Conservation (phyloP, 148 eudicot species). For the Polygonum maritimum region DNA sequence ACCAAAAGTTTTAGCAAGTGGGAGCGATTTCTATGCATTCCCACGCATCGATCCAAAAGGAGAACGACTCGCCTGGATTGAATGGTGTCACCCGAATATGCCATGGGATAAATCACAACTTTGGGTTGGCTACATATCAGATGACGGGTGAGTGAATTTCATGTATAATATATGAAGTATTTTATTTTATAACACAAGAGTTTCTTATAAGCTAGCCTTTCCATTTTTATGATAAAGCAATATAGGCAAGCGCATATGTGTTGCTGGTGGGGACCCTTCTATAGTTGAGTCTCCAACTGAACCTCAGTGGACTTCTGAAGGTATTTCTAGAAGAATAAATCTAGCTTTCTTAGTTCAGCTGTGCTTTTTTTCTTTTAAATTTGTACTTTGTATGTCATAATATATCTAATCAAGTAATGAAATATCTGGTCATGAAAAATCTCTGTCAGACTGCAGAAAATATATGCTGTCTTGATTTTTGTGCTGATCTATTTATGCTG, state of each 20-base stretch:
- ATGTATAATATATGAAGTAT: neutral
- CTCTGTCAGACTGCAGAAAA: neutral
- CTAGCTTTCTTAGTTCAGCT: neutral
- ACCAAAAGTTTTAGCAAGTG: conserved; percentile 55
- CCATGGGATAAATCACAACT: conserved; percentile 95
- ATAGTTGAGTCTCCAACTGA: conserved; percentile 81
- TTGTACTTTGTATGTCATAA: neutral
- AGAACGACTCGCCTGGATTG: conserved; percentile 77
- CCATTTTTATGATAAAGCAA: conserved; percentile 29
- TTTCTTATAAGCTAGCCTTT: neutral
- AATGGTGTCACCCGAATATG: conserved; percentile 97
- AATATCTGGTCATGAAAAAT: no score
- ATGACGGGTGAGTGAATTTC: conserved; percentile 49
- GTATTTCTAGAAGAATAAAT: conserved; percentile 21
- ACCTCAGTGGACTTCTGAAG: conserved; percentile 90
- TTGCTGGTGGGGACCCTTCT: conserved; percentile 66
- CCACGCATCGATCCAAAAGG: conserved; percentile 84
- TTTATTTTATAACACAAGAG: neutral
- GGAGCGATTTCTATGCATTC: conserved; percentile 88
- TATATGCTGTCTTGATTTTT: neutral
- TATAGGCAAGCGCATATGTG: conserved; percentile 52
- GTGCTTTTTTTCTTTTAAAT: neutral
- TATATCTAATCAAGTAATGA: no score
- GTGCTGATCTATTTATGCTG: conserved; percentile 6
- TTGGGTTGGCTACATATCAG: conserved; percentile 94